Percentiles rank a stretch among this genome's conserved stretches.
These are phyloP conservation scores for Pichia paraexigua DNA, from an alignment of 805 yeast genomes.

Conservation along the genomic window DNA sequence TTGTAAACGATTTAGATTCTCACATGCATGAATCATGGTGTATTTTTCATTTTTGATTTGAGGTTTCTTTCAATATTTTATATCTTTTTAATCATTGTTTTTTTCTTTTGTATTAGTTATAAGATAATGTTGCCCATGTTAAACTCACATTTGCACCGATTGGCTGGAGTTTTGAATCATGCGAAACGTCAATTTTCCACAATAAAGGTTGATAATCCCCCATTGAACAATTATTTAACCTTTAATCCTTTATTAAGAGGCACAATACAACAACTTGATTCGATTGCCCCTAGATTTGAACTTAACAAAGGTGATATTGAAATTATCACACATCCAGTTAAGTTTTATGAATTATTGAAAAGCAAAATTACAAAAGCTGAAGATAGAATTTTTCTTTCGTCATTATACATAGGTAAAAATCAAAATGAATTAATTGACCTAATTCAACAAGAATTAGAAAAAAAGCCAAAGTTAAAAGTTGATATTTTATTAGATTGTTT, in stretches of 20 bases:
- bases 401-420: slow-evolving; percentile 77
- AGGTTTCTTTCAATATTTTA: neutral
- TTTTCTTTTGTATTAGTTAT: neutral
- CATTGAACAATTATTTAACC: slow-evolving; percentile 18
- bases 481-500: slow-evolving; percentile 77
- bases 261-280: slow-evolving; percentile 43
- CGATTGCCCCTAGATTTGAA: slow-evolving; percentile 61
- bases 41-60: neutral
- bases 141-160: slow-evolving; percentile 6
- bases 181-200: slow-evolving; percentile 18
- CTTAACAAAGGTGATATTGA: slow-evolving; percentile 48
- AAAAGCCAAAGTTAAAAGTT: slow-evolving; percentile 57
- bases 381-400: slow-evolving; percentile 66
- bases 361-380: slow-evolving; percentile 55
- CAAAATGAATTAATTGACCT: slow-evolving; percentile 69
- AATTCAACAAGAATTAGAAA: slow-evolving; percentile 48
- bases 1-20: neutral
- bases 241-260: slow-evolving; percentile 25
- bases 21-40: neutral
- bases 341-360: slow-evolving; percentile 64
- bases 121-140: neutral
- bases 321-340: slow-evolving; percentile 56
- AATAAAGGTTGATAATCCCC: slow-evolving; percentile 21
- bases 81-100: neutral
- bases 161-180: slow-evolving; percentile 14